Base-by-base conservation (phyloP, 2,329 filamentous ascomycete species). In the Fusarium devonianum region DNA sequence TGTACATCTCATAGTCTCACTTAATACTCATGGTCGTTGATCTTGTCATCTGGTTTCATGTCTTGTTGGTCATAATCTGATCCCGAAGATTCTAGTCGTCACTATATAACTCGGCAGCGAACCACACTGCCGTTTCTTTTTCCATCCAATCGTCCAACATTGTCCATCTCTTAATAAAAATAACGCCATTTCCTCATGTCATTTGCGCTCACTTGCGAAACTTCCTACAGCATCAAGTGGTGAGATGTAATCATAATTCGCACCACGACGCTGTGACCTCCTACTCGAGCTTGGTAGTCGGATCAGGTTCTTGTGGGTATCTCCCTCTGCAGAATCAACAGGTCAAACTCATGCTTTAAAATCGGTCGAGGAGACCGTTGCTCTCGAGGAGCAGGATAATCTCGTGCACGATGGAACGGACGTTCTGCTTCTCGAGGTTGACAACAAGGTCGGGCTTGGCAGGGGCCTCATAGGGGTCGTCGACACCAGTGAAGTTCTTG, bases 401-500 rank as follows among this genome's bases (percentile, higher is more conserved):
- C 82, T 97, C 90, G 79, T 99, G 94, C 42, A 99, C 94, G 56
- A 93, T 93, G 52, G 89, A 94, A 68, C 94, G 84, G 36, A 97
- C 92, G 61, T 85, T 89, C 75, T 90, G 91, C 82, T 88, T 94
- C 76, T 89, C 87, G 46, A 88, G 73, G 73, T 97, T 89, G 28
- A 97, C 93, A 5, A 85, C 84, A 60, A 99, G 79, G 71, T 97
- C 86, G 22, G 92, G 84, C 76, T 93, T 92, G 62, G 75, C 67
- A 8, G 94, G 94, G 16, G 74, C 70, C 85, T 99, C 94, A 71
- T 99, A 99, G 37, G 94, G 92, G 78, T 97, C 93, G 71, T 97
- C 93, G 48, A 99, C 92, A 67, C 94, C 94, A 7, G 94, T 99
- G 83, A 99, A 99, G 59, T 92, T 92, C 85, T 92, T 94, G 75